Conservation (phyloP, 805 yeast species). For the Saturnispora dispora region DNA sequence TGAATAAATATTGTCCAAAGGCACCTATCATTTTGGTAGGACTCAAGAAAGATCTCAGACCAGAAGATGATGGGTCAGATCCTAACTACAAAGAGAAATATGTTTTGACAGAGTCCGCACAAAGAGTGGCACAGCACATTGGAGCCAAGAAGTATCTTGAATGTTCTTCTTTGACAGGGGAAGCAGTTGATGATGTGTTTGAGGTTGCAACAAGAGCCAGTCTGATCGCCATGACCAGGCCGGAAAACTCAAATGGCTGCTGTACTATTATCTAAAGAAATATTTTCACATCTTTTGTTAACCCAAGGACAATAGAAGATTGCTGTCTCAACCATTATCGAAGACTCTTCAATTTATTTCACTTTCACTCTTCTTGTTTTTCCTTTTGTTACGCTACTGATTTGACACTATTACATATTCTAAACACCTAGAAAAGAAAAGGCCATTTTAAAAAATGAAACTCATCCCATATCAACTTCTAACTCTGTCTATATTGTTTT, state of each 20-base stretch:
- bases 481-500: background rate
- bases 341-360: background rate
- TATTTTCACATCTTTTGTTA: background rate
- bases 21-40: constrained; percentile 78
- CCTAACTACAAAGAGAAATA: constrained; percentile 30
- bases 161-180: constrained; percentile 88
- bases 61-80: constrained; percentile 27
- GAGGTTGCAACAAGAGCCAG: constrained; percentile 86
- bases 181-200: constrained; percentile 89
- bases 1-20: constrained; percentile 66
- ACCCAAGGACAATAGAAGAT: background rate
- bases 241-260: constrained; percentile 33
- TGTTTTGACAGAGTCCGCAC: constrained; percentile 54
- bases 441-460: background rate
- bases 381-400: background rate
- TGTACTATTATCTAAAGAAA: constrained; percentile 20
- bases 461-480: background rate
- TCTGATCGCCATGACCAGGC: constrained; percentile 44
- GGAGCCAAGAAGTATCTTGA: constrained; percentile 82
- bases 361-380: background rate
- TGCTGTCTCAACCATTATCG: background rate
- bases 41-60: constrained; percentile 71
- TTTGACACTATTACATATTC: background rate
- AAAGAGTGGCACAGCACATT: constrained; percentile 60
- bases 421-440: background rate